A percentile compares a stretch with the other conserved stretches of the same genome.
phyloP scores from a whole-genome alignment of 176 grass and related monocot genomes.

The Eragrostis nindensis region DNA sequence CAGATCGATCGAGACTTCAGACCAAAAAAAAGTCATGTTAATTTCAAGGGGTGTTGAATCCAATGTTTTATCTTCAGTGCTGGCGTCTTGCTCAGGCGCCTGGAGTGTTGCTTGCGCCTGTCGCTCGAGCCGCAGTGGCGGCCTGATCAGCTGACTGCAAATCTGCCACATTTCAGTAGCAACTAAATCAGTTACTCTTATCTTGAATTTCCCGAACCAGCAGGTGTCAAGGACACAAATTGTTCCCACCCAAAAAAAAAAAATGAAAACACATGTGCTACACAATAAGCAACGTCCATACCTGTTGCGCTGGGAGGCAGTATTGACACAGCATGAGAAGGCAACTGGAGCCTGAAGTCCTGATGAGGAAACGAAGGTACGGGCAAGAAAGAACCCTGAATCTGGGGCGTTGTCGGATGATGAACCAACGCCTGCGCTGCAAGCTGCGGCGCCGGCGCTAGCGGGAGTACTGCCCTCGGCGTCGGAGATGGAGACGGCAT shows the following conservation, averaged over 20 bases:
- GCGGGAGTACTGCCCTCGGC: slow-evolving; percentile 29
- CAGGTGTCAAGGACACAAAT: background rate
- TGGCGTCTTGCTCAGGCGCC: slow-evolving; percentile 21
- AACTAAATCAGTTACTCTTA: background rate
- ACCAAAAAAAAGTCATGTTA: slow-evolving; percentile 20
- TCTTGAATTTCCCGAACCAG: background rate
- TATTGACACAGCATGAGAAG: slow-evolving; percentile 36
- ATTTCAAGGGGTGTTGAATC: slow-evolving; percentile 26
- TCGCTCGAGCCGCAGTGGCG: background rate
- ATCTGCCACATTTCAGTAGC: slow-evolving; percentile 30
- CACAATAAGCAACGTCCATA: background rate
- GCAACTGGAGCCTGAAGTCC: slow-evolving; percentile 65
- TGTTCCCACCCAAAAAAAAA: background rate
- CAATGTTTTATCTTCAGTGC: background rate
- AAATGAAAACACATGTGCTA: background rate
- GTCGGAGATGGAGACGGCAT: slow-evolving; percentile 31
- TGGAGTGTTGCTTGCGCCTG: slow-evolving; percentile 1
- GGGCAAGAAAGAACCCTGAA: slow-evolving; percentile 45
- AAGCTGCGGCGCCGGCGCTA: slow-evolving; percentile 20
- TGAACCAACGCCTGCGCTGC: slow-evolving; percentile 45
- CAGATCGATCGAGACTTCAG: slow-evolving; percentile 35
- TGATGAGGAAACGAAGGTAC: slow-evolving; percentile 42
- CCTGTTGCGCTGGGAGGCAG: slow-evolving; percentile 44
- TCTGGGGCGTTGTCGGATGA: slow-evolving; percentile 48
- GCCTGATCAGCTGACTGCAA: slow-evolving; percentile 33